Evolutionary conservation across 805 yeast genomes (phyloP), one percentile per base, ranked within the genome.

Genomic region (Lachancea lanzarotensis): DNA sequence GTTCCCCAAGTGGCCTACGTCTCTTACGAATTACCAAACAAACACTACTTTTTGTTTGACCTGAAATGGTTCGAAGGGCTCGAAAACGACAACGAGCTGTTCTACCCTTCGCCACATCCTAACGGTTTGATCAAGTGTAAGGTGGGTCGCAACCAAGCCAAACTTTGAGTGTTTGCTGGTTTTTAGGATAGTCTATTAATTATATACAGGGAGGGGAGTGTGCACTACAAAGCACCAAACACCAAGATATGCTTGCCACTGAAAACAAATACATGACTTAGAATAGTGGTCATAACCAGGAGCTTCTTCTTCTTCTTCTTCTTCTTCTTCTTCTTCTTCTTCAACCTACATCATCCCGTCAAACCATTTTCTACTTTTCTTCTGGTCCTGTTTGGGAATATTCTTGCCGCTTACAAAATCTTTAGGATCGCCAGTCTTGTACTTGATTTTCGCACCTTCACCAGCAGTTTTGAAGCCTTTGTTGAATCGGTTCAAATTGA

Each of bases 21-120:
- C 30, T 66, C 82, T 43, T 89, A 86, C 66, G 69, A 76, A 35
- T 76, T 90, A 59, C 97, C 97, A 60, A 90, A 90, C 76, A 90
- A 87, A 70, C 97, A 90, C 67, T 90, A 84, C 72, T 79, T 90
- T 63, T 74, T 86, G 63, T 75, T 80, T 62, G 87, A 90, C 62
- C 73, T 89, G 54, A 68, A 76, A 49, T 89, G 95, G 95, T 72
- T 70, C 65, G 82, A 87, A 67, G 95, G 93, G 32, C 73, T 85
- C 57, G 72, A 76, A 55, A 82, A 84, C 64, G 86, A 89, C 57
- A 81, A 84, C 48, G 95, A 84, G 57, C 75, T 90, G 53, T 89
- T 82, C 68, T 88, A 89, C 64, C 97, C 97, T 54, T 73, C 87
- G 32, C 80, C 95, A 47, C 91, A 90, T 69, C 97, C 97, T 58